Conservation (phyloP, 1,139 yeast species). For the Diutina pseudorugosa region DNA sequence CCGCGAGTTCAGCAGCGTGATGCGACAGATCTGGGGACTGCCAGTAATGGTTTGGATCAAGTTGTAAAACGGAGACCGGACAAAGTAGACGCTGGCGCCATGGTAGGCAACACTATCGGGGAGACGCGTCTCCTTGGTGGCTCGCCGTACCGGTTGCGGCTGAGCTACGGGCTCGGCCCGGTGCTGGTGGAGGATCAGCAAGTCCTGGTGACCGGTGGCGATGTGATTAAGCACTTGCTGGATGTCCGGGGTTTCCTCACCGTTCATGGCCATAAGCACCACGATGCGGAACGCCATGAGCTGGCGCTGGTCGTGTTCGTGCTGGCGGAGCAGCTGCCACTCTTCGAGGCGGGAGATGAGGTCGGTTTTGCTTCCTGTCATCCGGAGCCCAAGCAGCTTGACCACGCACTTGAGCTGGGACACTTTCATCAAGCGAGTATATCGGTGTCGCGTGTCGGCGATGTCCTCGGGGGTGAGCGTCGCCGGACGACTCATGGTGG, state of each 20-base stretch:
- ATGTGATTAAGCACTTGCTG: constrained; percentile 17
- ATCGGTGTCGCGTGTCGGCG: constrained; percentile 6
- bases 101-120: constrained; percentile 2
- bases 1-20: constrained; percentile 25
- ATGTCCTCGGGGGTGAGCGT: background rate
- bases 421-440: constrained; percentile 16
- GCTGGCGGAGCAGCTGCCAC: constrained; percentile 16
- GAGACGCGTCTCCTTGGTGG: background rate
- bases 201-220: background rate
- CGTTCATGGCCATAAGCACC: constrained; percentile 23
- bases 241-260: constrained; percentile 27
- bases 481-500: background rate
- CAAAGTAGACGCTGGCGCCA: constrained; percentile 7
- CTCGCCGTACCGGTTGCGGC: background rate
- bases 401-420: constrained; percentile 31
- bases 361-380: constrained; percentile 41
- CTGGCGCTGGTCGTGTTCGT: constrained; percentile 4
- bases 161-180: background rate
- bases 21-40: constrained; percentile 27
- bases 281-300: constrained; percentile 31
- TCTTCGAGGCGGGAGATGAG: constrained; percentile 32
- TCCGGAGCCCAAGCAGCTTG: constrained; percentile 29
- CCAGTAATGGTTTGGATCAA: constrained; percentile 32
- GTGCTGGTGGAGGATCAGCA: background rate
- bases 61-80: constrained; percentile 25